Evolutionary conservation across 257 asterid genomes (phyloP).

Genomic region (Leonotis leonurus): DNA sequence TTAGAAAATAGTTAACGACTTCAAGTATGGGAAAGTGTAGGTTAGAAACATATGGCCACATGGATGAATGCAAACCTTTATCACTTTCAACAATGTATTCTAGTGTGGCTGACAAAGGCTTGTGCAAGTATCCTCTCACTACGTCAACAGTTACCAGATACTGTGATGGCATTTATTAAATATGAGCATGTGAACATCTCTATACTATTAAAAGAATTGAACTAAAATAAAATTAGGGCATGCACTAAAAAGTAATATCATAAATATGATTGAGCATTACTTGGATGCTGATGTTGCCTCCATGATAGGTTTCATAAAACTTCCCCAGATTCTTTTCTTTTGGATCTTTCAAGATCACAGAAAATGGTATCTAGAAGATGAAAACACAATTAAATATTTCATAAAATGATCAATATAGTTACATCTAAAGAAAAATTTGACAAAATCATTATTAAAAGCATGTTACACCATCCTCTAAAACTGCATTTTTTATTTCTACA

Average conservation of each 20-base stretch:
- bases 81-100: conserved; percentile 71
- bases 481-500: neutral
- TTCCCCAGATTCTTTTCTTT: conserved; percentile 45
- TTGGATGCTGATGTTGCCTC: conserved; percentile 73
- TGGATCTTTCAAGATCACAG: conserved; percentile 47
- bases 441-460: neutral
- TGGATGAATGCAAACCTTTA: conserved; percentile 37
- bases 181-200: conserved; percentile 27
- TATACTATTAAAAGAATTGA: conserved; percentile 1
- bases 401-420: neutral
- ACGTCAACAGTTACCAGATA: conserved; percentile 66
- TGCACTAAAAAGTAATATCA: neutral
- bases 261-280: conserved; percentile 28
- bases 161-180: conserved; percentile 36
- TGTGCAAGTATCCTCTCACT: conserved; percentile 75
- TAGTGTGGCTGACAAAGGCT: conserved; percentile 54
- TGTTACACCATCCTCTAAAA: neutral
- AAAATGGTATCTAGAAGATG: conserved; percentile 58
- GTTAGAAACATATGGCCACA: neutral
- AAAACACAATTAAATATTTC: neutral
- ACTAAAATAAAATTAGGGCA: neutral
- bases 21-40: conserved; percentile 9
- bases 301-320: conserved; percentile 80
- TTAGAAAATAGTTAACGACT: conserved; percentile 16
- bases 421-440: neutral